Evolutionary conservation across 1,284 basidiomycete genomes (phyloP), one percentile per base, ranked within the genome.

Genomic region (Tilletia indica): DNA sequence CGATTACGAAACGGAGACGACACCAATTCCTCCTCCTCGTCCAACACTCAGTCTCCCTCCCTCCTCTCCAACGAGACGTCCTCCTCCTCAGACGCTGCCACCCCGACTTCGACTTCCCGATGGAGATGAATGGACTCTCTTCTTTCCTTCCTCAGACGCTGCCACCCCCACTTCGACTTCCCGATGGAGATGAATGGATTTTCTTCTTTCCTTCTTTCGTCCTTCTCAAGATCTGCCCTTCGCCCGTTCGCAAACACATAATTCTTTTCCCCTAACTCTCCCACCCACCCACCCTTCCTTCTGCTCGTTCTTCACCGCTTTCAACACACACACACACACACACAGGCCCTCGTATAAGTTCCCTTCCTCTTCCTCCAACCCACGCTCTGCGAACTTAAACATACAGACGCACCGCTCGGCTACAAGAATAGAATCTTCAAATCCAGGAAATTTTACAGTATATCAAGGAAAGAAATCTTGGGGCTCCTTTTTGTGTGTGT

Each of bases 291-390:
- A 49, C 25, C 25, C 25, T 31, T 31, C 25, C 25, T 31, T 31
- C 25, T 31, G 25, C 25, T 31, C 25, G 25, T 31, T 31, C 25
- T 31, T 31, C 25, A 31, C 48, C 48, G n/a, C 12, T 49, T n/a
- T 12, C 48, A 49, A 49, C n/a, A 49, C n/a, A 49, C n/a, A 49
- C 12, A 49, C 48, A 49, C 48, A 49, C 48, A 49, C n/a, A n/a
- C 48, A 14, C 48, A 49, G n/a, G 48, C 48, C 12, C 12, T 12
- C 48, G 14, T 14, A 49, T 14, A n/a, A n/a, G 12, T 49, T 49
- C 48, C 48, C 48, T n/a, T 14, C 12, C 48, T n/a, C 48, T 49
- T 49, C 48, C 14, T 49, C 48, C 48, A 49, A 31, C 25, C 6
- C 14, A 45, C 42, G 6, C 14, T 45, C 14, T 45, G 19, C 51